Conservation (phyloP, 352 stramenopile genomes). For the Phytophthora cajani region DNA sequence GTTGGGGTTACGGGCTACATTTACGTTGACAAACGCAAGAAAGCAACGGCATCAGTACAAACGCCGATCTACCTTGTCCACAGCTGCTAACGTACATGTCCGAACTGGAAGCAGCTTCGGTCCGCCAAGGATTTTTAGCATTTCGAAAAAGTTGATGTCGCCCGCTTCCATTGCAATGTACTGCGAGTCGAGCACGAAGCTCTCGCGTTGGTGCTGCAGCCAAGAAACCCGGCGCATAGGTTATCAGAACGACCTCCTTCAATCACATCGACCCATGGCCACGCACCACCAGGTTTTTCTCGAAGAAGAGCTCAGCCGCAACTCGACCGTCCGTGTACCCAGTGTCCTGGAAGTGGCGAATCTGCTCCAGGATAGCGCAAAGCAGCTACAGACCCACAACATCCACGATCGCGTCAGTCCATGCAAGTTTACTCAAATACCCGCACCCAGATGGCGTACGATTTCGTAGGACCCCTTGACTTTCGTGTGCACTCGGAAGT, state of each 20-base stretch:
- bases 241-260: not conserved
- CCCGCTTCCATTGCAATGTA: slow-evolving; percentile 53
- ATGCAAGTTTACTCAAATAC: no score
- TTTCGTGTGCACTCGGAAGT: slow-evolving; percentile 82
- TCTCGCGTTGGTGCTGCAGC: slow-evolving; percentile 50
- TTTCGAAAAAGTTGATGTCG: slow-evolving; percentile 62
- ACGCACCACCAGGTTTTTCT: slow-evolving; percentile 57
- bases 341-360: slow-evolving; percentile 93
- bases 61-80: not conserved
- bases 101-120: slow-evolving; percentile 69
- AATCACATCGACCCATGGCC: not conserved
- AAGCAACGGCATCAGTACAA: not conserved
- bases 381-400: slow-evolving; percentile 46
- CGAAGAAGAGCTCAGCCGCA: slow-evolving; percentile 72
- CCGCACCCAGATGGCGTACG: no score
- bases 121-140: slow-evolving; percentile 59
- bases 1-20: slow-evolving; percentile 43
- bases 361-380: slow-evolving; percentile 90
- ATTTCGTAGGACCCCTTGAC: slow-evolving; percentile 93
- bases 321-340: slow-evolving; percentile 90
- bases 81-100: slow-evolving; percentile 40
- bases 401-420: not conserved
- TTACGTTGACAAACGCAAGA: not conserved
- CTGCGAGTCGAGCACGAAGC: slow-evolving; percentile 56
- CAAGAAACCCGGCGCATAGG: not conserved